Conservation (phyloP, 169 alveolate species). For the Plasmodium knowlesi region DNA sequence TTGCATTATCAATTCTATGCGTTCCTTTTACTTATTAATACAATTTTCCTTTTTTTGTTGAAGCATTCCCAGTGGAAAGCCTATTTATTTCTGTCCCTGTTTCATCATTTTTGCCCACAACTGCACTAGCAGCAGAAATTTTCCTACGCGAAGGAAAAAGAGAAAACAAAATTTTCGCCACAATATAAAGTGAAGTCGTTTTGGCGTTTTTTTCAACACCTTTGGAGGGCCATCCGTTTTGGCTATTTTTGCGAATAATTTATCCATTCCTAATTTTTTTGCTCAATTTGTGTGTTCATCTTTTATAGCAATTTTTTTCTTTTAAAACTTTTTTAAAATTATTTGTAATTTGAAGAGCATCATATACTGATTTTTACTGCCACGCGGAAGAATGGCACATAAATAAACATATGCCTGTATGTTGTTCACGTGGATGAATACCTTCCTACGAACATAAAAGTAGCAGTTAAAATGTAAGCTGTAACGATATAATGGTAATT, state of each 20-base stretch:
- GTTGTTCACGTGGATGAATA: background rate
- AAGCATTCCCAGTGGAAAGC: background rate
- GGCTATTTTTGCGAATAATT: background rate
- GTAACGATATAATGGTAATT: background rate
- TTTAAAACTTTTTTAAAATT: background rate
- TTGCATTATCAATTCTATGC: background rate
- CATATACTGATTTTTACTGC: background rate
- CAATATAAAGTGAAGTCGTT: background rate
- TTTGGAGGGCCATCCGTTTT: background rate
- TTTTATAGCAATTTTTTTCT: background rate
- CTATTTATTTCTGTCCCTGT: background rate
- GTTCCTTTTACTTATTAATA: background rate
- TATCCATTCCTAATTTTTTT: background rate
- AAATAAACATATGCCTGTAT: background rate
- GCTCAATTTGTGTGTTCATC: background rate
- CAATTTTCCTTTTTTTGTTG: background rate
- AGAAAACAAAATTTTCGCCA: background rate
- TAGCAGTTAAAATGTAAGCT: background rate
- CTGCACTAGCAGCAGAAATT: background rate
- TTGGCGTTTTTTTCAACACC: background rate
- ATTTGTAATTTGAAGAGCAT: background rate
- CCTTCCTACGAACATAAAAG: background rate
- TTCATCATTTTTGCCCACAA: background rate
- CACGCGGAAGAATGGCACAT: background rate
- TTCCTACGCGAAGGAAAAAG: background rate